Percentiles rank a stretch among this genome's conserved stretches.
Conservation (phyloP, 495 filamentous ascomycete species). For the Chaetomium cochliodes region DNA sequence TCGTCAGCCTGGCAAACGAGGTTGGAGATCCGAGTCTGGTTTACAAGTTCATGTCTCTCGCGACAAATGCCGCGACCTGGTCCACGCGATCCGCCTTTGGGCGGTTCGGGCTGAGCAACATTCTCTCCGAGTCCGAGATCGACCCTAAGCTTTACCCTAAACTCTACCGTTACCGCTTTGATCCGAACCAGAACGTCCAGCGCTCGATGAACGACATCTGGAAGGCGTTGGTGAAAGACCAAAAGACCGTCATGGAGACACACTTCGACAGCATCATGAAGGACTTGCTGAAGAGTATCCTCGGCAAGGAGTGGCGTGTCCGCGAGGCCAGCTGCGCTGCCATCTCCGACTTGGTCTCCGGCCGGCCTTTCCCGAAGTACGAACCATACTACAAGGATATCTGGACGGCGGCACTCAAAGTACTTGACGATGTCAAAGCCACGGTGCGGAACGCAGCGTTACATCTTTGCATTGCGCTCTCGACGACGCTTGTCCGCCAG, state of each 20-base stretch:
- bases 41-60: conserved; percentile 96
- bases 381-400: conserved; percentile 80
- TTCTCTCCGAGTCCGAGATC: conserved; percentile 82
- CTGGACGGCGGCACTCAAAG: conserved; percentile 77
- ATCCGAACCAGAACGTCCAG: conserved; percentile 88
- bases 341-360: conserved; percentile 79
- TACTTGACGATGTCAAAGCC: conserved; percentile 91
- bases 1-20: conserved; percentile 88
- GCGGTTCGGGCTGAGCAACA: conserved; percentile 84
- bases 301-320: conserved; percentile 89
- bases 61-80: conserved; percentile 93
- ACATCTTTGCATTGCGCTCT: conserved; percentile 76
- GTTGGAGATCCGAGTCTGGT: conserved; percentile 91
- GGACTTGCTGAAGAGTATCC: conserved; percentile 78
- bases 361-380: conserved; percentile 71
- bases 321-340: conserved; percentile 90
- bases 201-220: conserved; percentile 97
- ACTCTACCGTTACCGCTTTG: conserved; percentile 89
- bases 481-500: conserved; percentile 75
- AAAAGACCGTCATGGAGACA: conserved; percentile 64
- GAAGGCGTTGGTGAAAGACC: conserved; percentile 86
- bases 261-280: conserved; percentile 84
- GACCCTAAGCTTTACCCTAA: conserved; percentile 95
- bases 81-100: conserved; percentile 92
- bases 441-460: conserved; percentile 79